Evolutionary conservation across 2,329 filamentous ascomycete genomes (phyloP).

Genomic region (Fusarium armeniacum): DNA sequence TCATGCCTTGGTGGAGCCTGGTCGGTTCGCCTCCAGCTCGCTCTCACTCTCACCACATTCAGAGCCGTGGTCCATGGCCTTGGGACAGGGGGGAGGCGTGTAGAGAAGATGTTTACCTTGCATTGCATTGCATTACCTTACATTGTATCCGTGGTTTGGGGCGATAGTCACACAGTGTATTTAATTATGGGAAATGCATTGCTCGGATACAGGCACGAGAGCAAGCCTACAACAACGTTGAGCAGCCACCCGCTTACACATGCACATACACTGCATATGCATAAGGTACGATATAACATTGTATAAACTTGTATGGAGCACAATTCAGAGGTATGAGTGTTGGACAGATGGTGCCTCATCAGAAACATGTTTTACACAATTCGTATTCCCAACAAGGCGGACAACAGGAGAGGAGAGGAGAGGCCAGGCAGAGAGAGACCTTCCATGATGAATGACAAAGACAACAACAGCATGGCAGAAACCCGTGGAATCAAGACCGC

Average conservation of each 20-base stretch:
- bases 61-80: constrained; percentile 23
- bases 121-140: constrained; percentile 3
- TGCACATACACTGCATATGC: constrained; percentile 35
- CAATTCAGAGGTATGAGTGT: background rate
- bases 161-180: constrained; percentile 42
- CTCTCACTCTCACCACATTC: constrained; percentile 37
- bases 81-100: constrained; percentile 30
- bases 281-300: constrained; percentile 21
- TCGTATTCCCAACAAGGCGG: constrained; percentile 6
- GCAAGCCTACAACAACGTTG: constrained; percentile 31
- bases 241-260: constrained; percentile 15
- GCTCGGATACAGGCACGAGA: constrained; percentile 30
- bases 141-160: constrained; percentile 9
- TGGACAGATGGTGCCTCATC: background rate
- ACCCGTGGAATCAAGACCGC: constrained; percentile 39
- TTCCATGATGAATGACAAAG: constrained; percentile 22
- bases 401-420: background rate
- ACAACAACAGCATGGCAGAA: constrained; percentile 35
- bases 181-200: constrained; percentile 23
- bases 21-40: constrained; percentile 50
- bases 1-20: constrained; percentile 49
- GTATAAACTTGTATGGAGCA: background rate
- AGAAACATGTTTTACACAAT: constrained; percentile 10
- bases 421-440: no score
- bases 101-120: constrained; percentile 28